Evolutionary conservation across 257 asterid species (phyloP).

Genomic region (Solanum clarkiae): DNA sequence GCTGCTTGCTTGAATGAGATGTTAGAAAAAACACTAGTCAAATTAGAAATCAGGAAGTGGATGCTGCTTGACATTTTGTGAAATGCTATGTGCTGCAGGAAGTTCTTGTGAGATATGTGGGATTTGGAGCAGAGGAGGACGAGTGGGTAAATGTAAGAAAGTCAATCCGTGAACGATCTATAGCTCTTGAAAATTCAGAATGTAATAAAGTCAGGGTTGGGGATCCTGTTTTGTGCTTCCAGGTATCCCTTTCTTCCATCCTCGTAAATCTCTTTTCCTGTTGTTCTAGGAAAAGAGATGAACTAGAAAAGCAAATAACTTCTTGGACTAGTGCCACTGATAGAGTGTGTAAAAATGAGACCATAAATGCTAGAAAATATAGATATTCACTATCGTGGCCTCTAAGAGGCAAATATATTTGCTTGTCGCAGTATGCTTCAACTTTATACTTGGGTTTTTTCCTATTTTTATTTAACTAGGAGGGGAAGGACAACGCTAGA

Average conservation of each 20-base stretch:
- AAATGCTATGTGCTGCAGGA: conserved; percentile 41
- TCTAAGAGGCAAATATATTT: not conserved
- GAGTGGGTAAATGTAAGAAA: conserved; percentile 67
- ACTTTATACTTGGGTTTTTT: not conserved
- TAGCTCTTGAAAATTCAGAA: conserved; percentile 64
- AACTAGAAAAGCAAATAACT: not conserved
- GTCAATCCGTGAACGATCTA: conserved; percentile 63
- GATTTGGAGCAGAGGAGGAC: conserved; percentile 71
- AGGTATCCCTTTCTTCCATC: conserved; percentile 32
- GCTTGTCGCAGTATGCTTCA: not conserved
- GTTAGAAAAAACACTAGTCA: not conserved
- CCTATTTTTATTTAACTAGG: conserved; percentile 28
- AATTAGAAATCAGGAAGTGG: not conserved
- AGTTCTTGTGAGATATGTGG: conserved; percentile 63
- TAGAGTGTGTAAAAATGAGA: not conserved
- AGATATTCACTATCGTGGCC: not conserved
- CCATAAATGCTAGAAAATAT: not conserved
- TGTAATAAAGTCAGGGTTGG: conserved; percentile 63
- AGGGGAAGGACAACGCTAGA: conserved; percentile 55
- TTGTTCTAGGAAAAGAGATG: not conserved
- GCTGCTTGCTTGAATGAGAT: not conserved
- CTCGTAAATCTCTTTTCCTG: not conserved
- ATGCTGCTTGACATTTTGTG: conserved; percentile 1
- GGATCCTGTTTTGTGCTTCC: conserved; percentile 75
- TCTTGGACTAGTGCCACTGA: not conserved